Percentiles rank a stretch among this genome's conserved stretches.
Conservation (phyloP, 2,329 filamentous ascomycete genomes). For the Fusarium tjaetaba region DNA sequence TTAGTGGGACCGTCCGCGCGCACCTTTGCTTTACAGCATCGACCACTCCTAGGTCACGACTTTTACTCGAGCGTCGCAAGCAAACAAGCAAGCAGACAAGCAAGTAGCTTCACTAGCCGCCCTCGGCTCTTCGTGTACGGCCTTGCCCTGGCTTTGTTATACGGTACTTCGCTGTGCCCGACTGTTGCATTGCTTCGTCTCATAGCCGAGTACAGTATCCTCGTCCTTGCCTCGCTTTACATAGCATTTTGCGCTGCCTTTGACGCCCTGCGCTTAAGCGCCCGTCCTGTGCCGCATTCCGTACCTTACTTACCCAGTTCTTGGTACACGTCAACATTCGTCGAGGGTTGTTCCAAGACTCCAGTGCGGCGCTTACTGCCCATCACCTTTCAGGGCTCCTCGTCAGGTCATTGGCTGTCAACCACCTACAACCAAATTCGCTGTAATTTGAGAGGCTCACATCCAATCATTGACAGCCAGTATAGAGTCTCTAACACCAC, state of each 20-base stretch:
- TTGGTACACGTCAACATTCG: conserved; percentile 30
- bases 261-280: conserved; percentile 30
- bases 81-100: conserved; percentile 12
- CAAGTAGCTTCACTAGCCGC: conserved; percentile 30
- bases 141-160: conserved; percentile 4
- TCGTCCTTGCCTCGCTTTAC: conserved; percentile 13
- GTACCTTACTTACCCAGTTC: conserved; percentile 21
- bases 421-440: conserved; percentile 16
- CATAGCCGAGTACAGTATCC: conserved; percentile 7
- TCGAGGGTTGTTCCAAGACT: conserved; percentile 20
- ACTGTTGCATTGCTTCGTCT: conserved; percentile 22
- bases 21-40: conserved; percentile 27
- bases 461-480: conserved; percentile 28
- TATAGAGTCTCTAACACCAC: conserved; percentile 20
- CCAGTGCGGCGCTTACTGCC: conserved; percentile 40
- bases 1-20: conserved; percentile 19
- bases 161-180: background rate
- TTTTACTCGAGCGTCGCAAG: conserved; percentile 25
- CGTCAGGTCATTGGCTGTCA: conserved; percentile 30
- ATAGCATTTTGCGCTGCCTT: conserved; percentile 6
- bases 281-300: conserved; percentile 38
- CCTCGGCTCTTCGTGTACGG: conserved; percentile 16
- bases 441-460: conserved; percentile 33
- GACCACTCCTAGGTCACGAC: conserved; percentile 30
- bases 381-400: conserved; percentile 16